Conservation (phyloP, 2,329 filamentous ascomycete species). For the Lasiodiplodia hormozganensis region DNA sequence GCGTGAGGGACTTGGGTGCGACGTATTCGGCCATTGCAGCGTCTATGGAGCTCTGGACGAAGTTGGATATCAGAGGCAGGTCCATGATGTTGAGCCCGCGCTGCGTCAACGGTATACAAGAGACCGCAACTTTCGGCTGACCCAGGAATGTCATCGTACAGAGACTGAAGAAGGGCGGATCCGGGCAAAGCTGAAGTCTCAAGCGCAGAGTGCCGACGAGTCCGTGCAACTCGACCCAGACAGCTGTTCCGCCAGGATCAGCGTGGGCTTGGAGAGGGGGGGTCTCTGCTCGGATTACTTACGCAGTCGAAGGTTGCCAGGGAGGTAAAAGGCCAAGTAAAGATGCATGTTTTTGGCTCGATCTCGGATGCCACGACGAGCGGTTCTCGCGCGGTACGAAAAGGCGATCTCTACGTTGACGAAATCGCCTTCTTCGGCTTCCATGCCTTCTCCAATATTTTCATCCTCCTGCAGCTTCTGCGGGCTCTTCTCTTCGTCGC, state of each 20-base stretch:
- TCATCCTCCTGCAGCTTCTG: slow-evolving; percentile 40
- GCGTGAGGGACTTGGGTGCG: slow-evolving; percentile 75
- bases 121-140: slow-evolving; percentile 74
- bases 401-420: slow-evolving; percentile 79
- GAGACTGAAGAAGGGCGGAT: slow-evolving; percentile 78
- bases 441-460: slow-evolving; percentile 66
- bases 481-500: slow-evolving; percentile 39
- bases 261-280: background rate
- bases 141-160: slow-evolving; percentile 78
- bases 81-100: slow-evolving; percentile 77
- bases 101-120: slow-evolving; percentile 73
- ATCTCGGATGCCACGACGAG: slow-evolving; percentile 64
- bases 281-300: slow-evolving; percentile 35
- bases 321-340: slow-evolving; percentile 75
- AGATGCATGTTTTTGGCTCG: slow-evolving; percentile 77
- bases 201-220: slow-evolving; percentile 74
- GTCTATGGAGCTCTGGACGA: slow-evolving; percentile 76
- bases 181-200: slow-evolving; percentile 74
- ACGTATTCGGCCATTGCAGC: slow-evolving; percentile 78
- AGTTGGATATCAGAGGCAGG: slow-evolving; percentile 74
- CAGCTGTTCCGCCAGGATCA: slow-evolving; percentile 45
- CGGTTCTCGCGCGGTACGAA: slow-evolving; percentile 71
- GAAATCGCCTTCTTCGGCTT: slow-evolving; percentile 79
- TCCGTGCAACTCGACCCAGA: slow-evolving; percentile 78
- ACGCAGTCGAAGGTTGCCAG: slow-evolving; percentile 60